phyloP scores from a whole-genome alignment of 805 yeast species.

The Myxozyma neotropica region DNA sequence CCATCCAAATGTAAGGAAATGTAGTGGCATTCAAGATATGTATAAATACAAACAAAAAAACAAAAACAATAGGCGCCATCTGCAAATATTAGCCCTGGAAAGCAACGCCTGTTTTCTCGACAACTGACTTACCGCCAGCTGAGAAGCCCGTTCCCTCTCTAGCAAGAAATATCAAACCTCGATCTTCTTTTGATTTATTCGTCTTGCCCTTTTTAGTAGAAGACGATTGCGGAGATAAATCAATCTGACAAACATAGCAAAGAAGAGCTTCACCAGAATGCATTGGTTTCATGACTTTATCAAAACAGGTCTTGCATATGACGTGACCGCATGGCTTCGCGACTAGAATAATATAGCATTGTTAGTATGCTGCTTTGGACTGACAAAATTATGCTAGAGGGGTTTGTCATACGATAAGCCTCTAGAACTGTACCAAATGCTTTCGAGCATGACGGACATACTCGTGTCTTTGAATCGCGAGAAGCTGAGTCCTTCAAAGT shows the following conservation, averaged over 20 bases:
- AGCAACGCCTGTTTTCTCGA: slow-evolving; percentile 31
- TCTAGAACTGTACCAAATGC: slow-evolving; percentile 22
- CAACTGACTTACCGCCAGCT: slow-evolving; percentile 31
- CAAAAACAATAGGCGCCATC: no score
- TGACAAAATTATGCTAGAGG: not conserved
- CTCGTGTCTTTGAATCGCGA: slow-evolving; percentile 8
- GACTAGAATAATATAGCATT: slow-evolving; percentile 5
- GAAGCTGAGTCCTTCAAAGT: slow-evolving; percentile 6
- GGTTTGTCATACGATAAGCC: slow-evolving; percentile 26
- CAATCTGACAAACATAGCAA: slow-evolving; percentile 31
- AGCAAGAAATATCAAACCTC: slow-evolving; percentile 23
- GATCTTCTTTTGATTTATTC: not conserved
- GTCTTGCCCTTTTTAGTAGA: slow-evolving; percentile 2
- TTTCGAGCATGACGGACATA: slow-evolving; percentile 33
- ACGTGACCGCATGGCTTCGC: slow-evolving; percentile 33
- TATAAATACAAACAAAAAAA: no score
- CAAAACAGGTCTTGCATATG: slow-evolving; percentile 30
- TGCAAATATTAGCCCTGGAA: slow-evolving; percentile 35
- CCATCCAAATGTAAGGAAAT: no score
- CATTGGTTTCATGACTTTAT: slow-evolving; percentile 26
- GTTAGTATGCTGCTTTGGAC: not conserved
- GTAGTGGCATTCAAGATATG: no score
- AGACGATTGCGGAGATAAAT: slow-evolving; percentile 5
- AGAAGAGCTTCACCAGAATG: slow-evolving; percentile 23
- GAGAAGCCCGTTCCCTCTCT: slow-evolving; percentile 35